Evolutionary conservation across 2,329 filamentous ascomycete species (phyloP).

Genomic region (Zopfia rhizophila): DNA sequence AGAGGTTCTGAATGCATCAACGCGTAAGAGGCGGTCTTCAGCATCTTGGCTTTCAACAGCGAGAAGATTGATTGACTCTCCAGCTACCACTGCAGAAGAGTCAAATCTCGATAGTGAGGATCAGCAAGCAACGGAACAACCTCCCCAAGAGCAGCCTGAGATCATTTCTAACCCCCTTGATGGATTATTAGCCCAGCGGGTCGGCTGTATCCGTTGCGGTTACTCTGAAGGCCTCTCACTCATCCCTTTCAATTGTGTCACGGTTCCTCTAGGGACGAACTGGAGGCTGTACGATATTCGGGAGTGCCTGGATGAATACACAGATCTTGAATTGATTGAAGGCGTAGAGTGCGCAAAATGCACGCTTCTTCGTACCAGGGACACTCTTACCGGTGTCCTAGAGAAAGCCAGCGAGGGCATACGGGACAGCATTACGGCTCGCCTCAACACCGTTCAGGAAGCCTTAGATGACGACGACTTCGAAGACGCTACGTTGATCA

Average conservation of each 20-base stretch:
- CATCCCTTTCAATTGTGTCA: constrained; percentile 94
- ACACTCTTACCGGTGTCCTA: constrained; percentile 38
- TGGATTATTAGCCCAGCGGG: constrained; percentile 85
- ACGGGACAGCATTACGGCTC: constrained; percentile 56
- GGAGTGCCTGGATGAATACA: constrained; percentile 85
- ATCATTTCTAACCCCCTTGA: constrained; percentile 79
- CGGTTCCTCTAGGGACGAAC: constrained; percentile 78
- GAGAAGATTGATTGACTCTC: constrained; percentile 32
- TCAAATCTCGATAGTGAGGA: constrained; percentile 7
- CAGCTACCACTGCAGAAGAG: constrained; percentile 14
- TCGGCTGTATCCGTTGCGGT: constrained; percentile 86
- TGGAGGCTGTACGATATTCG: constrained; percentile 73
- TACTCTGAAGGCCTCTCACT: constrained; percentile 88
- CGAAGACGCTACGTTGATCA: constrained; percentile 60
- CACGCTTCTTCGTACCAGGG: constrained; percentile 73
- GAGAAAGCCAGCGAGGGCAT: constrained; percentile 2
- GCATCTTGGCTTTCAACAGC: constrained; percentile 44
- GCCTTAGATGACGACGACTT: constrained; percentile 85
- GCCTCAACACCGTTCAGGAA: constrained; percentile 73
- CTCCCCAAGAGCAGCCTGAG: constrained; percentile 20
- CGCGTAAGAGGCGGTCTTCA: constrained; percentile 53
- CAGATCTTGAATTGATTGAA: constrained; percentile 83
- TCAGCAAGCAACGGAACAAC: constrained; percentile 9
- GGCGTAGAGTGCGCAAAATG: constrained; percentile 94
- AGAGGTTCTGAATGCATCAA: constrained; percentile 67